Base-by-base conservation (phyloP, 2,329 filamentous ascomycete genomes). In the Teratosphaeria zuluensis region DNA sequence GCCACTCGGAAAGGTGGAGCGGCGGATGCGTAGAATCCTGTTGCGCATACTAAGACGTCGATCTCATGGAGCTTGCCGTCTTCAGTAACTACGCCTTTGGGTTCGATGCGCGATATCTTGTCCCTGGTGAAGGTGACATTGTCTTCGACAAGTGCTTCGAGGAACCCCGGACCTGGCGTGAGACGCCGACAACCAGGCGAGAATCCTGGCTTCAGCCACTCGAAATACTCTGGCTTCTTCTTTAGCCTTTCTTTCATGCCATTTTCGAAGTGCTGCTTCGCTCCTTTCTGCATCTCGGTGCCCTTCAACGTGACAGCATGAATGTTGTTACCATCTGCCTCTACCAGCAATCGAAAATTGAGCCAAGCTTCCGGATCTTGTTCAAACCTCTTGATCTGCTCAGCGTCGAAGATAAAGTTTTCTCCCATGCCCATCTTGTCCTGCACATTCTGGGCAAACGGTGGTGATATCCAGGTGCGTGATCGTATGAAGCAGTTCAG, bases 301-400 rank as follows among this genome's bases (percentile, higher is more conserved):
- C 72, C 74, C 54, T 73, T 72, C 1, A 77, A 62, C 60, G 74
- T 72, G 11, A 70, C 66, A 1, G 68, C 64, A 58, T 76, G 77
- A 4, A 73, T 76, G 6, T 81, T 77, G 78, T 85, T 89, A 67
- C 85, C 88, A 54, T 82, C 81, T 12, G 80, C 73, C 63, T 78
- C 75, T 51, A 79, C 74, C 35, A 70, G 66, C 65, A 77, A 74
- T 42, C 77, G 70, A 67, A 76, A 78, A 52, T 70, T 64, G 28
- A 77, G 69, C 58, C 74, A 73, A 54, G 74, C 71, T 51, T 73
- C 69, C 1, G 76, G 75, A 60, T 79, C 72, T 76, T 76, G 58
- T 54, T 66, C 64, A 31, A 72, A 67, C 31, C 59, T 57, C 57
- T 65, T 62, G 24, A 70, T 70, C 51, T 72, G 67, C 31, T 67